Evolutionary conservation across 306 rosid genomes (phyloP).

Genomic region (Sechiopsis laciniata): DNA sequence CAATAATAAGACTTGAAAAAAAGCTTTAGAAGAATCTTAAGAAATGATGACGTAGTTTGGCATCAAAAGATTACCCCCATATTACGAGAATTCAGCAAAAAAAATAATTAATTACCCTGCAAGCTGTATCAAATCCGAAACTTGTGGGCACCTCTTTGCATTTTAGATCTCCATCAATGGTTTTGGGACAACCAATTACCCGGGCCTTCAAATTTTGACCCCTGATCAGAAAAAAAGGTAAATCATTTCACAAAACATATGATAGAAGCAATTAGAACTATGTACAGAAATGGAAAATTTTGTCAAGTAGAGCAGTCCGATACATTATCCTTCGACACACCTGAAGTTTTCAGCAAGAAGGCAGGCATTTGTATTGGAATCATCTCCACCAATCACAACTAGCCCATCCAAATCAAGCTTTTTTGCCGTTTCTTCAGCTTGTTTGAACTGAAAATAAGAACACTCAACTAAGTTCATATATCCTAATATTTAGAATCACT

Average conservation of each 20-base stretch:
- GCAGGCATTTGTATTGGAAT: constrained; percentile 98
- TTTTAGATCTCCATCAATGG: constrained; percentile 94
- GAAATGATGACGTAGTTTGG: background rate
- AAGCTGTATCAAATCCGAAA: constrained; percentile 97
- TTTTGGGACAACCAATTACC: constrained; percentile 96
- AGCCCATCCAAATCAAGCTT: constrained; percentile 97
- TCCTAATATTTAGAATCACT: constrained; percentile 7
- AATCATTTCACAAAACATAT: background rate
- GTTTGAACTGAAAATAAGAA: constrained; percentile 56
- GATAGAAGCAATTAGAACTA: background rate
- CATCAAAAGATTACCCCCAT: background rate
- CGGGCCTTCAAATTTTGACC: constrained; percentile 65
- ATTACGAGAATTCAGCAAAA: background rate
- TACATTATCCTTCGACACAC: constrained; percentile 30
- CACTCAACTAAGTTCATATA: constrained; percentile 25
- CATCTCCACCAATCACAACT: constrained; percentile 97
- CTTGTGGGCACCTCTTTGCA: constrained; percentile 95
- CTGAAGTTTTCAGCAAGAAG: constrained; percentile 98
- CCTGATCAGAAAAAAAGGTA: constrained; percentile 34
- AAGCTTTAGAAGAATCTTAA: constrained; percentile 7
- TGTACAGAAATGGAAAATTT: background rate
- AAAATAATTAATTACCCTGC: constrained; percentile 60
- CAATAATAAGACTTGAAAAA: background rate
- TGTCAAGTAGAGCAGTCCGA: background rate
- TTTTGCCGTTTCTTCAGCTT: constrained; percentile 78